A percentile compares a stretch with the other conserved stretches of the same genome.
Evolutionary conservation across 371 early-diverging fungal species (phyloP).

Genomic region (Mortierella sp.): DNA sequence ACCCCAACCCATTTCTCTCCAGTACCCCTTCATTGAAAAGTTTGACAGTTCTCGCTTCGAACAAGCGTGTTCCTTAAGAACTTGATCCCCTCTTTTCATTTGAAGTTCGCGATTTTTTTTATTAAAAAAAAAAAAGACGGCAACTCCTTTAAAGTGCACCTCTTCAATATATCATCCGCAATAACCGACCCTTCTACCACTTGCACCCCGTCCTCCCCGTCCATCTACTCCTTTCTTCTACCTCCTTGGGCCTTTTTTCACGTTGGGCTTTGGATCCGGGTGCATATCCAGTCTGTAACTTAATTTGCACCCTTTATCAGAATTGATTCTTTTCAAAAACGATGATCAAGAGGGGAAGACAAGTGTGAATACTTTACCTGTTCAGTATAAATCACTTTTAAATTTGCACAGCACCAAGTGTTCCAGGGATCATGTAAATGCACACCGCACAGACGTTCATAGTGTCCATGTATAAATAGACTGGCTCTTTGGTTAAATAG

Average conservation of each 20-base stretch:
- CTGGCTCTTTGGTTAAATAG: background rate
- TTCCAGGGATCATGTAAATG: background rate
- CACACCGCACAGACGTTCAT: constrained; percentile 5
- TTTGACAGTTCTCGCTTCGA: background rate
- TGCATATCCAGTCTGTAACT: constrained; percentile 15
- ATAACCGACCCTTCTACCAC: background rate
- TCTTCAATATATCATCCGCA: background rate
- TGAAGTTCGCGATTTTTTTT: background rate
- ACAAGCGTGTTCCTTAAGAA: background rate
- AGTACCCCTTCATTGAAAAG: background rate
- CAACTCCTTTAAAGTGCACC: constrained; percentile 14
- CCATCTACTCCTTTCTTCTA: constrained; percentile 14
- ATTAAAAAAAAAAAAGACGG: background rate
- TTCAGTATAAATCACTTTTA: background rate
- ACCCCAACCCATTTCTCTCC: background rate
- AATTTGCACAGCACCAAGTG: constrained; percentile 8
- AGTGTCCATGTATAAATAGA: constrained; percentile 12
- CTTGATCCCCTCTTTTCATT: background rate
- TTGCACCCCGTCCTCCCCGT: constrained; percentile 1
- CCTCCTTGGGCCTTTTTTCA: constrained; percentile 3
- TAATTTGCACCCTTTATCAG: constrained; percentile 6
- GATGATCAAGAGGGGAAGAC: background rate
- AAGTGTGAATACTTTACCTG: background rate
- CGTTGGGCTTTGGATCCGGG: constrained; percentile 5
- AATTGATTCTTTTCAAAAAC: background rate